phyloP scores from a whole-genome alignment of 106 monocot genomes.

The Amphibolis antarctica region DNA sequence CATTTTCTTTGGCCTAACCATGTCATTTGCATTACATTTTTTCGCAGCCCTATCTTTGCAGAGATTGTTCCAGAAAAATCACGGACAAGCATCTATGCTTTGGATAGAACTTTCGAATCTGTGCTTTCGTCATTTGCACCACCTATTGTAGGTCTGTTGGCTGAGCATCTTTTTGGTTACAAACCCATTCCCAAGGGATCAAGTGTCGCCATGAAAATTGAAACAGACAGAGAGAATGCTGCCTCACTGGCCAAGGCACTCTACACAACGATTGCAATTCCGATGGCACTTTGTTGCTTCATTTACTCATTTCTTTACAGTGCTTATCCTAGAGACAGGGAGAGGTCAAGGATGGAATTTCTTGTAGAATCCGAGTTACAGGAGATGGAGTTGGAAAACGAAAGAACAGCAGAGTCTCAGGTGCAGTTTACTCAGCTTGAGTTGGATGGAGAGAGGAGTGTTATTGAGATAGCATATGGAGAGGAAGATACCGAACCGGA shows the following conservation, averaged over 20 bases:
- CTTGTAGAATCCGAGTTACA: constrained; percentile 61
- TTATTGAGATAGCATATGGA: constrained; percentile 24
- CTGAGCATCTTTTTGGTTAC: constrained; percentile 61
- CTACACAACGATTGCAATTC: constrained; percentile 70
- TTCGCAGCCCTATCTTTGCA: constrained; percentile 90
- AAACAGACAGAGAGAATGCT: constrained; percentile 69
- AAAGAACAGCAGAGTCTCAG: not conserved
- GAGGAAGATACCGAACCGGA: constrained; percentile 31
- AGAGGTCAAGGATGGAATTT: constrained; percentile 57
- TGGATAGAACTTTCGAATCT: constrained; percentile 77
- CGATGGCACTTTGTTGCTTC: constrained; percentile 59
- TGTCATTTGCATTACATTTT: constrained; percentile 1
- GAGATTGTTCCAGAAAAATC: constrained; percentile 87
- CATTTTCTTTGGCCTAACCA: not conserved
- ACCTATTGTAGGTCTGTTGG: constrained; percentile 70
- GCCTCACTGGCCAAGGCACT: constrained; percentile 70
- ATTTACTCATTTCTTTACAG: constrained; percentile 78
- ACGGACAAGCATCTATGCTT: constrained; percentile 83
- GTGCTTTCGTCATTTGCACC: constrained; percentile 82
- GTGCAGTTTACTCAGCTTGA: constrained; percentile 4
- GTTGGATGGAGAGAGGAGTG: constrained; percentile 11
- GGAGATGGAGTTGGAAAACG: constrained; percentile 39
- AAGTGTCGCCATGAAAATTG: constrained; percentile 12
- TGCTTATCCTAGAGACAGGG: constrained; percentile 75
- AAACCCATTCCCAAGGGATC: constrained; percentile 29